Base-by-base conservation (phyloP, 352 stramenopile species). In the Achlya hypogyna region DNA sequence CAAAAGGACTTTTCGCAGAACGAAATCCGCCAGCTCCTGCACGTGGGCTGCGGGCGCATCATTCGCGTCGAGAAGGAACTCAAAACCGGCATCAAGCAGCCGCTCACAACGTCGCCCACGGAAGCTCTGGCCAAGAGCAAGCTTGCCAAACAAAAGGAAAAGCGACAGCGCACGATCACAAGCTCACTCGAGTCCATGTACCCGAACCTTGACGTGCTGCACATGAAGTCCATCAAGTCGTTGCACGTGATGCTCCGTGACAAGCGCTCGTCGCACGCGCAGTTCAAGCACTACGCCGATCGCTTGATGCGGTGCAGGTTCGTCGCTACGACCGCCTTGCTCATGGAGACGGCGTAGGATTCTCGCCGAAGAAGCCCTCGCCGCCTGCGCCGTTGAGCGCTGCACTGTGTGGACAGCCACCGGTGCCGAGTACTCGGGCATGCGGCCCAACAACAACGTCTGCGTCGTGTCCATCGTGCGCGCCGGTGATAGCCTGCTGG, bases 391-490 rank as follows among this genome's bases (percentile, higher is more conserved):
- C 40, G 83, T 32, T 28, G 71, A 82, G 64, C 77, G 53, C 38
- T 67, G 71, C 63, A 89, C 81, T 22, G 75, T 91, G 54, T 65
- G 74, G 69, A 93, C 86, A 51, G 82, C 84, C 42, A 93, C 84
- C 12, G 76, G 78, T 59, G 78, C 87, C 72, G 77, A 74, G 45
- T 87, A 80, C 67, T 82, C 69, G 53, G 79, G 72, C 4, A 47
- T 84, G 18, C 71, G 86, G 63, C 77, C 82, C 0, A 74, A 75
- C 27, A 78, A 84, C 31, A 86, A 75, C 49, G 75, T 98, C 38
- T 97, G 91, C 65, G 88, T 86, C 10, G 90, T 98, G 43, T 98
- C 92, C 23, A 98, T 98, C 69, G 91, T 98, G 68, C 84, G 95
- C 27, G 89, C 90, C 2, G 95, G 95, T 25, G 86, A 95, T 71